Evolutionary conservation across 257 asterid species (phyloP), one percentile per base, ranked within the genome.

Genomic region (Cinchona pubescens): DNA sequence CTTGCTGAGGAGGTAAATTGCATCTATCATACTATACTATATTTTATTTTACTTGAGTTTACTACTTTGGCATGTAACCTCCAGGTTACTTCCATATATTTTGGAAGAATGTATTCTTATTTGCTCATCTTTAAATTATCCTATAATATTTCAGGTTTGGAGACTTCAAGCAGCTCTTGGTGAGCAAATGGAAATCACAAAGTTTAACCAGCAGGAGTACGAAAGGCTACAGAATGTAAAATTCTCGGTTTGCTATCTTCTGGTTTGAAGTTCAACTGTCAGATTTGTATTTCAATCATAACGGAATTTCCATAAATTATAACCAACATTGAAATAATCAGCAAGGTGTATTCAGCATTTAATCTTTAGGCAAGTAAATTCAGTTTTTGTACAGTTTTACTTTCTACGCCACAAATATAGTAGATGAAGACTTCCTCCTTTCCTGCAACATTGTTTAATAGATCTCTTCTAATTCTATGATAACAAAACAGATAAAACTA

Each of bases 161-260:
- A 92, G 98, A 86, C 99, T 95, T 87, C 99, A 95, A 88, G 99
- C 99, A 75, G 99, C 99, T 79, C 96, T 95, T 70, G 98, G 98
- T 69, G 99, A 95, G 85, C 99, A 92, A 83, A 86, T 96, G 16
- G 98, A 95, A 82, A 95, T 95, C 76, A 95, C 99, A 11, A 95
- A 92, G 84, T 82, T 84, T 78, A 95, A 94, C 85, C 98, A 90
- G 86, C 98, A 92, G 85, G 96, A 92, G 80, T 95, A 92, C 69
- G 98, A 95, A 85, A 89, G 97, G 71, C 96, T 95, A 69, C 99
- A 95, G 83, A 87, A 90, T 80, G 99, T 95, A 88, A 87, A 53
- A 38, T 72, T 72, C 59, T 59, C 19, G 15, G 55, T 25, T 15
- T n/a, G 7, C 29, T 15, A 49, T 37, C 61, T 27, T 68, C 32